Evolutionary conservation across 2,329 filamentous ascomycete genomes (phyloP), one percentile per base, ranked within the genome.

Genomic region (Colletotrichum camelliae): DNA sequence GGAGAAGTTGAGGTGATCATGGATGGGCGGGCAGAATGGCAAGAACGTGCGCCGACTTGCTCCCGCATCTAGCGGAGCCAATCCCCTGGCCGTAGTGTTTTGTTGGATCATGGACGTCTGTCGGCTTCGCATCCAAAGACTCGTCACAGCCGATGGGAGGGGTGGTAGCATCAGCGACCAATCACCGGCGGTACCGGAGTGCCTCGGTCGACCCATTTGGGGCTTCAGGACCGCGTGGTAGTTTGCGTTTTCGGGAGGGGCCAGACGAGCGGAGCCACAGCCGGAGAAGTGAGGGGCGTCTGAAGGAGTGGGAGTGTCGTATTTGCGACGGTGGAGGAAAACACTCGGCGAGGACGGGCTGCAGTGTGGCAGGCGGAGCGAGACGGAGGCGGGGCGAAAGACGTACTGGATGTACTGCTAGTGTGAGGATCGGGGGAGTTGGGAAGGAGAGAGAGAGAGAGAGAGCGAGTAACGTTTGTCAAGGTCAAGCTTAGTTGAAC

Each of bases 11-110:
- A 39, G 52, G 68, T 66, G 67, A 61, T 33, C 29, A 39, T 18
- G 21, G 29, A 67, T 64, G 67, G 31, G 33, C 64, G 24, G 64
- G 37, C 39, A 57, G 43, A 33, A 31, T 61, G 33, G 64, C 55
- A 61, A 65, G 58, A 68, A 65, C 58, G 68, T 72, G 73, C 73
- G 73, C 55, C 62, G 69, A 75, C 67, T 72, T 75, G 73, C 55
- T 73, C 69, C 73, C 64, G 73, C 73, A 48, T 10, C 55, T 15
- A 72, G 72, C 72, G n/a, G n/a, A 29, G 35, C 37, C 27, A 35
- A 18, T 24, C 55, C 55, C 37, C 65, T 72, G 52, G 37, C 31
- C 31, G 10, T 57, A 16, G n/a, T 35, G 48, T 72, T 58, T n/a
- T 65, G 71, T 58, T 33, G 24, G 65, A 65, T 71, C 67, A 58